Conservation (phyloP, 495 filamentous ascomycete species). For the Xylaria acuta region DNA sequence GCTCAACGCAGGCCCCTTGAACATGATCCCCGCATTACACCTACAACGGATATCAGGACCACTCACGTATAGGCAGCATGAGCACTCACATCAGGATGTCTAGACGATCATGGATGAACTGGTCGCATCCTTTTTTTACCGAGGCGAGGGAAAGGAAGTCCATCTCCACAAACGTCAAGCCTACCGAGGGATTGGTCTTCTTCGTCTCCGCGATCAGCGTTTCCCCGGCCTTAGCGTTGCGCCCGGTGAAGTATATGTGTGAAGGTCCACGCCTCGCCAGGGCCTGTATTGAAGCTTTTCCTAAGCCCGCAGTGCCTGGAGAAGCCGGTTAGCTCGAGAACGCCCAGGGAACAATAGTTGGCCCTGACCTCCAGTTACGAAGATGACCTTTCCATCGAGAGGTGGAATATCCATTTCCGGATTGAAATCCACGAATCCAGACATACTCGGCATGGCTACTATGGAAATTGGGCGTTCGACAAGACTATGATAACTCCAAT, state of each 20-base stretch:
- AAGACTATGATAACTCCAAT: background rate
- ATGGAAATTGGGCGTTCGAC: background rate
- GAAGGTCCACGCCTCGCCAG: slow-evolving; percentile 66
- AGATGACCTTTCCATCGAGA: slow-evolving; percentile 63
- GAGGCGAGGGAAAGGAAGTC: slow-evolving; percentile 32
- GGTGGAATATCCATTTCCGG: slow-evolving; percentile 64
- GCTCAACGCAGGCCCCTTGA: slow-evolving; percentile 55
- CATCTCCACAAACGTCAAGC: slow-evolving; percentile 34
- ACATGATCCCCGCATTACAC: slow-evolving; percentile 74
- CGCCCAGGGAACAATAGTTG: background rate
- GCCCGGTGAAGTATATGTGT: slow-evolving; percentile 67
- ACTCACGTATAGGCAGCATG: background rate
- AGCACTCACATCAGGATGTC: slow-evolving; percentile 46
- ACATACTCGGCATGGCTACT: slow-evolving; percentile 2
- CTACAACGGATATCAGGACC: slow-evolving; percentile 7
- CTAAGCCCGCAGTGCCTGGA: slow-evolving; percentile 64
- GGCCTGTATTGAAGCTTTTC: slow-evolving; percentile 61
- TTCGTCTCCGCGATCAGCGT: slow-evolving; percentile 29
- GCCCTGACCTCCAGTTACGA: slow-evolving; percentile 65
- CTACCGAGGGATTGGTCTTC: slow-evolving; percentile 24
- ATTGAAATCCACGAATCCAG: slow-evolving; percentile 44
- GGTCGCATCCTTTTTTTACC: slow-evolving; percentile 30
- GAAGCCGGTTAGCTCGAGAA: background rate
- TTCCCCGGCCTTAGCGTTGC: slow-evolving; percentile 42
- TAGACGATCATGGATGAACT: slow-evolving; percentile 40